Conservation (phyloP, 805 yeast species). For the Wickerhamiella occidentalis region DNA sequence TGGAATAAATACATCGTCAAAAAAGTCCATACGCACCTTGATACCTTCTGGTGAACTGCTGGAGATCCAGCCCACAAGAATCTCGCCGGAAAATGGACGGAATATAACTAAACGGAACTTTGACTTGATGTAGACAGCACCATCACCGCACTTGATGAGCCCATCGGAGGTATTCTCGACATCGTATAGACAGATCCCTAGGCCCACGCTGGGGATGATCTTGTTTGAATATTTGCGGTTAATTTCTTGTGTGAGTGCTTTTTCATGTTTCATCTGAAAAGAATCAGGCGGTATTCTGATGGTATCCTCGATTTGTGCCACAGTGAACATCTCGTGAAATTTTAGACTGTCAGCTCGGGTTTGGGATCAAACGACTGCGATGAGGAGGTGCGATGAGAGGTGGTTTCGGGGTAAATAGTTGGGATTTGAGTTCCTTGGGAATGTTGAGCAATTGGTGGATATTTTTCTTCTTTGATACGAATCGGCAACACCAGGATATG, state of each 20-base stretch:
- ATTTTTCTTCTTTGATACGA: too few relatives aligned
- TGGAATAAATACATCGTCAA: slow-evolving; percentile 87
- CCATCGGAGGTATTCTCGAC: slow-evolving; percentile 76
- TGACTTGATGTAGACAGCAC: slow-evolving; percentile 64
- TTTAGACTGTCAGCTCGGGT: not conserved
- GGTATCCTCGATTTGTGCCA: slow-evolving; percentile 69
- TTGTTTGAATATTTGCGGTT: slow-evolving; percentile 78
- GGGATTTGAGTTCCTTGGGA: too few relatives aligned
- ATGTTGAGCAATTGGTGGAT: too few relatives aligned
- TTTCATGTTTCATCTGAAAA: slow-evolving; percentile 58
- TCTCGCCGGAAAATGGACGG: slow-evolving; percentile 91
- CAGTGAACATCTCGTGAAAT: slow-evolving; percentile 56
- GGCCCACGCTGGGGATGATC: slow-evolving; percentile 71
- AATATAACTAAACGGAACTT: slow-evolving; percentile 67
- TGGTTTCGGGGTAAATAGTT: too few relatives aligned
- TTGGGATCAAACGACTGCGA: not conserved
- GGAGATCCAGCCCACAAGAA: slow-evolving; percentile 83
- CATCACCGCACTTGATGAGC: slow-evolving; percentile 84
- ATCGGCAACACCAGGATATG: too few relatives aligned
- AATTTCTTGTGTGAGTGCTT: slow-evolving; percentile 66
- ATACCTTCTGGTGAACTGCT: slow-evolving; percentile 82
- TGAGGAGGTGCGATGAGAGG: not conserved
- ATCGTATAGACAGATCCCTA: slow-evolving; percentile 79
- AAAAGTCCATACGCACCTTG: slow-evolving; percentile 70
- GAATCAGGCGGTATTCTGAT: slow-evolving; percentile 80